Conservation (phyloP, 768 basidiomycete species). For the Pisolithus tinctorius region DNA sequence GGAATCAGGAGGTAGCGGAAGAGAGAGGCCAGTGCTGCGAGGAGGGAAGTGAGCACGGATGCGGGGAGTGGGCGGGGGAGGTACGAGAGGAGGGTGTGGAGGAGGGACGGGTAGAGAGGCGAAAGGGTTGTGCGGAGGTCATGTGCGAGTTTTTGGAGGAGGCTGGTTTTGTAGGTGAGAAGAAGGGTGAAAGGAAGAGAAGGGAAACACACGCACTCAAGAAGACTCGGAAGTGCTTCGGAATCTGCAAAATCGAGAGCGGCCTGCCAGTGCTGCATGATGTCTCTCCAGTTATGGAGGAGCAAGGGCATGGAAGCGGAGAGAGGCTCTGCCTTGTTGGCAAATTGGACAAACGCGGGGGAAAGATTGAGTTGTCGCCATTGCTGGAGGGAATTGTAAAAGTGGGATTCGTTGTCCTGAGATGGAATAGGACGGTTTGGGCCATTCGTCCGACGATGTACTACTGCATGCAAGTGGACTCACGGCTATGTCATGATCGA, state of each 20-base stretch:
- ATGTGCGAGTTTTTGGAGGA: slow-evolving; percentile 71
- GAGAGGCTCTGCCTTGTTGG: slow-evolving; percentile 49
- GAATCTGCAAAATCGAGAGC: slow-evolving; percentile 57
- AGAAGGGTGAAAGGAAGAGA: slow-evolving; percentile 3
- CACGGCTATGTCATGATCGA: slow-evolving; percentile 57
- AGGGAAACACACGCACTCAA: slow-evolving; percentile 50
- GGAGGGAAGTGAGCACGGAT: slow-evolving; percentile 51
- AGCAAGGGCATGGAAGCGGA: slow-evolving; percentile 75
- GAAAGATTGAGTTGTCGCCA: slow-evolving; percentile 80
- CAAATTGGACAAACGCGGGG: slow-evolving; percentile 66
- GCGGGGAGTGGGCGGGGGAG: slow-evolving; percentile 56
- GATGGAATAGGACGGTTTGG: not conserved
- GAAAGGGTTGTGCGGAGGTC: slow-evolving; percentile 75
- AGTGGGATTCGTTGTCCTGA: slow-evolving; percentile 75
- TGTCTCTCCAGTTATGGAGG: slow-evolving; percentile 70
- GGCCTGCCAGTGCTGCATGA: slow-evolving; percentile 58
- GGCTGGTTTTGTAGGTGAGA: slow-evolving; percentile 32
- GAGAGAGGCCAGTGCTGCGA: slow-evolving; percentile 60
- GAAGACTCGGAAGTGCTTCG: slow-evolving; percentile 64
- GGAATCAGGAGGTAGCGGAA: slow-evolving; percentile 74
- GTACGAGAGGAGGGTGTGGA: slow-evolving; percentile 49
- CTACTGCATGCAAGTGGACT: not conserved
- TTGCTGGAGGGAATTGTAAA: slow-evolving; percentile 64
- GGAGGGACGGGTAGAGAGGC: slow-evolving; percentile 51
- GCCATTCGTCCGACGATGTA: not conserved